Conservation (phyloP, 371 early-diverging fungal species). For the Mortierella sp. region DNA sequence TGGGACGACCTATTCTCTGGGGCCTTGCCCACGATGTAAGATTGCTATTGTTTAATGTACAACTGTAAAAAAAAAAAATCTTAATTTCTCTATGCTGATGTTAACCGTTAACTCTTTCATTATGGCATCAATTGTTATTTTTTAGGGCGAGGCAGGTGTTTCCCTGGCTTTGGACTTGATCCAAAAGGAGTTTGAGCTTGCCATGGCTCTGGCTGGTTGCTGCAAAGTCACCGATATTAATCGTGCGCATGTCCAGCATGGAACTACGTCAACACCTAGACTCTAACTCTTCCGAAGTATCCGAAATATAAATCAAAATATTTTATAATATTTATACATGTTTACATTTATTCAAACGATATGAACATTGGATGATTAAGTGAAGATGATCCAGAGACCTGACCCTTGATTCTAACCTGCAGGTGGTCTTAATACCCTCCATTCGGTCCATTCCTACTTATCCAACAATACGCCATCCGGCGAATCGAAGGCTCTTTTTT, state of each 20-base stretch:
- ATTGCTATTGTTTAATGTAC: background rate
- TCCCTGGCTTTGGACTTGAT: slow-evolving; percentile 77
- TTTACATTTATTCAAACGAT: slow-evolving; percentile 4
- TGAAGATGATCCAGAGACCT: background rate
- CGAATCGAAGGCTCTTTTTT: background rate
- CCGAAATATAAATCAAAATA: background rate
- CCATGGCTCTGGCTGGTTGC: slow-evolving; percentile 83
- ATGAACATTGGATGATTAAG: background rate
- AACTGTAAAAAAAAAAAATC: background rate
- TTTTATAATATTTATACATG: background rate
- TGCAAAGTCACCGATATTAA: slow-evolving; percentile 70
- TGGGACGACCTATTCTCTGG: slow-evolving; percentile 88
- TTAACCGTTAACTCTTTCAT: background rate
- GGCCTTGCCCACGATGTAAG: slow-evolving; percentile 63
- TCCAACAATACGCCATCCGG: background rate
- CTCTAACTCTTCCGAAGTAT: background rate
- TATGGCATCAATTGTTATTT: background rate
- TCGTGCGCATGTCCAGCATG: slow-evolving; percentile 64
- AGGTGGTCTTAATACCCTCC: background rate
- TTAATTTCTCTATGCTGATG: no score
- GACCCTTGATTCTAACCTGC: background rate
- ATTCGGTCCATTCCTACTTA: background rate
- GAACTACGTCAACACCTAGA: slow-evolving; percentile 21
- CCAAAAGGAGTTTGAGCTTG: slow-evolving; percentile 80
- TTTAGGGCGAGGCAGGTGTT: slow-evolving; percentile 81